These are phyloP conservation scores for Nothophoma quercina DNA, from an alignment of 2,329 filamentous ascomycete species.

Conservation along the genomic window DNA sequence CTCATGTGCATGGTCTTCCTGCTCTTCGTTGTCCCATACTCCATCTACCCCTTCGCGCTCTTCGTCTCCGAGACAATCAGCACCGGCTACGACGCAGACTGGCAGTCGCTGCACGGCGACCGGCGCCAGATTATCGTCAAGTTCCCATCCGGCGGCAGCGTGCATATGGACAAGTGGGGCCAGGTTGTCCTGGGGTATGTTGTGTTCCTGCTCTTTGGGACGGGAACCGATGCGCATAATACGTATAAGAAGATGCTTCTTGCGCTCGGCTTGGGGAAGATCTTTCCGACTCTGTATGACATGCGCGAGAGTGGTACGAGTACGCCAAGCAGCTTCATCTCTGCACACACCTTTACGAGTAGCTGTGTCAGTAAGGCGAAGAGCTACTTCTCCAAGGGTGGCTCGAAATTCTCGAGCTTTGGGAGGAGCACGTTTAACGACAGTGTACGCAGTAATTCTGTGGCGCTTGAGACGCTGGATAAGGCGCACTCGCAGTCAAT, in stretches of 20 bases:
- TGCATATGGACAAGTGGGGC: constrained; percentile 66
- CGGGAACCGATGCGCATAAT: constrained; percentile 64
- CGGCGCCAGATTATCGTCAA: constrained; percentile 60
- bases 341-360: constrained; percentile 26
- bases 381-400: constrained; percentile 28
- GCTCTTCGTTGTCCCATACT: constrained; percentile 60
- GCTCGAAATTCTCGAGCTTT: constrained; percentile 12
- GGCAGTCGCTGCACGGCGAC: constrained; percentile 60
- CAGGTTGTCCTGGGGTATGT: constrained; percentile 62
- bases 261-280: constrained; percentile 34
- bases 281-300: constrained; percentile 41
- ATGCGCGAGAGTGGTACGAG: constrained; percentile 22
- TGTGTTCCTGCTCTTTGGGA: constrained; percentile 70
- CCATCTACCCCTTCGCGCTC: constrained; percentile 56
- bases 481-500: constrained; percentile 9
- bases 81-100: constrained; percentile 56
- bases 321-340: constrained; percentile 26
- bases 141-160: constrained; percentile 53
- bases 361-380: constrained; percentile 34
- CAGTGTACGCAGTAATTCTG: constrained; percentile 22
- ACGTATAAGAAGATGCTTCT: constrained; percentile 39
- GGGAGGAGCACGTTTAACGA: constrained; percentile 22
- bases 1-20: constrained; percentile 62
- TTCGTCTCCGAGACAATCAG: constrained; percentile 44
- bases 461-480: constrained; percentile 7